These are phyloP conservation scores for Castanopsis chinensis DNA, from an alignment of 306 rosid genomes.

Conservation along the genomic window DNA sequence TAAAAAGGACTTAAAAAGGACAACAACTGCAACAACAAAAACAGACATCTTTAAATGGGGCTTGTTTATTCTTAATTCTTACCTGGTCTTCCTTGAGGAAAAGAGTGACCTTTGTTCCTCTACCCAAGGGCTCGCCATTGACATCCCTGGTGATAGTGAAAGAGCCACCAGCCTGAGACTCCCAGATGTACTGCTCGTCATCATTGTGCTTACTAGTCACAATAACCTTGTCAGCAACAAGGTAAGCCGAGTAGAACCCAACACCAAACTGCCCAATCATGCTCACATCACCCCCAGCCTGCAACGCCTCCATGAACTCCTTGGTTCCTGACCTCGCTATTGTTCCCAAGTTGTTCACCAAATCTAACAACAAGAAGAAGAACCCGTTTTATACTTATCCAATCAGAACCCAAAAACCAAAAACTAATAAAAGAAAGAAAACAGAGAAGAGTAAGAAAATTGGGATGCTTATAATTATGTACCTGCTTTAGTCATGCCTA, in stretches of 20 bases:
- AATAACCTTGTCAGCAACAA: slow-evolving; percentile 31
- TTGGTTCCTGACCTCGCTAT: slow-evolving; percentile 41
- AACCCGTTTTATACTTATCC: not conserved
- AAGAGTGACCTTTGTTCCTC: slow-evolving; percentile 27
- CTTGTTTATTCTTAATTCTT: not conserved
- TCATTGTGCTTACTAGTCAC: slow-evolving; percentile 38
- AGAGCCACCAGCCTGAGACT: slow-evolving; percentile 36
- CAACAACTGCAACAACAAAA: not conserved
- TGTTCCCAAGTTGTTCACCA: slow-evolving; percentile 43
- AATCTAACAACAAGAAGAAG: slow-evolving; percentile 2
- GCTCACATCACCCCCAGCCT: slow-evolving; percentile 40
- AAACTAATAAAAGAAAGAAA: not conserved
- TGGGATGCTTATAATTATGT: not conserved
- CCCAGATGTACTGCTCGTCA: slow-evolving; percentile 36
- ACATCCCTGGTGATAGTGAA: slow-evolving; percentile 26
- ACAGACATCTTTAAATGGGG: not conserved
- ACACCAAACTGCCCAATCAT: slow-evolving; percentile 41
- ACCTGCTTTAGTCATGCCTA: slow-evolving; percentile 45
- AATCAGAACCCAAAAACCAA: too few species aligned
- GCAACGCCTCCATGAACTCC: slow-evolving; percentile 41
- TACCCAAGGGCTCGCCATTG: slow-evolving; percentile 24
- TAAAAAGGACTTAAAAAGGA: not conserved
- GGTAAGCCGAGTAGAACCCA: slow-evolving; percentile 36
- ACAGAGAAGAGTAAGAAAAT: not conserved
- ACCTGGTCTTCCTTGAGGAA: slow-evolving; percentile 37